A percentile compares a stretch with the other conserved stretches of the same genome.
phyloP scores from a whole-genome alignment of 2,329 filamentous ascomycete genomes.

The Fusarium nanum region DNA sequence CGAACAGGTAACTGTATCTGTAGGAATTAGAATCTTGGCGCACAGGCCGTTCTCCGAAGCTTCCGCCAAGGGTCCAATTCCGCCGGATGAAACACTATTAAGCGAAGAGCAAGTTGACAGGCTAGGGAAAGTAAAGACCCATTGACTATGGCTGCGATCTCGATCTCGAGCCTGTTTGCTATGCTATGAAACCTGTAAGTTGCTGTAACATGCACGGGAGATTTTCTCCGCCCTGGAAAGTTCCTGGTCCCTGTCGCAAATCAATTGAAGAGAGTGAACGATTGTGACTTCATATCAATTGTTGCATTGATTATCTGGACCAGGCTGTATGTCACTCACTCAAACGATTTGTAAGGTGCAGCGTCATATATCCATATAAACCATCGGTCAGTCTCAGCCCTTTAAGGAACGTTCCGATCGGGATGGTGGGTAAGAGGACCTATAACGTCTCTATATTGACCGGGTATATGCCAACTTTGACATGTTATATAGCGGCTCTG shows the following conservation, averaged over 20 bases:
- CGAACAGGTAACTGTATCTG: neutral
- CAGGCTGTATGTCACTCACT: slow-evolving; percentile 19
- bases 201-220: slow-evolving; percentile 6
- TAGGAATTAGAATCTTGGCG: slow-evolving; percentile 20
- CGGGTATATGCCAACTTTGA: slow-evolving; percentile 29
- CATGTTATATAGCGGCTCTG: slow-evolving; percentile 33
- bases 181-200: slow-evolving; percentile 23
- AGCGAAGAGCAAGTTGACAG: slow-evolving; percentile 3
- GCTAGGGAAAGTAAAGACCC: neutral
- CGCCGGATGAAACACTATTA: slow-evolving; percentile 9
- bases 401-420: slow-evolving; percentile 32
- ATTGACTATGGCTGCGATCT: slow-evolving; percentile 27
- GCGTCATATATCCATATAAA: slow-evolving; percentile 22
- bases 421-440: slow-evolving; percentile 37
- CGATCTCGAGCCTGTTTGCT: slow-evolving; percentile 32
- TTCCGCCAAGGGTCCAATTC: slow-evolving; percentile 40
- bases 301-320: neutral
- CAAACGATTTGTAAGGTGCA: slow-evolving; percentile 21
- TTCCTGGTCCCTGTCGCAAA: slow-evolving; percentile 26
- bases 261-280: neutral
- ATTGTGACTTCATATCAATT: slow-evolving; percentile 21
- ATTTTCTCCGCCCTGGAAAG: slow-evolving; percentile 16
- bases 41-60: slow-evolving; percentile 31
- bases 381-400: slow-evolving; percentile 28
- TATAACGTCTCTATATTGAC: slow-evolving; percentile 28